Base-by-base conservation (phyloP, 495 filamentous ascomycete species). In the Aspergillus ostianus region DNA sequence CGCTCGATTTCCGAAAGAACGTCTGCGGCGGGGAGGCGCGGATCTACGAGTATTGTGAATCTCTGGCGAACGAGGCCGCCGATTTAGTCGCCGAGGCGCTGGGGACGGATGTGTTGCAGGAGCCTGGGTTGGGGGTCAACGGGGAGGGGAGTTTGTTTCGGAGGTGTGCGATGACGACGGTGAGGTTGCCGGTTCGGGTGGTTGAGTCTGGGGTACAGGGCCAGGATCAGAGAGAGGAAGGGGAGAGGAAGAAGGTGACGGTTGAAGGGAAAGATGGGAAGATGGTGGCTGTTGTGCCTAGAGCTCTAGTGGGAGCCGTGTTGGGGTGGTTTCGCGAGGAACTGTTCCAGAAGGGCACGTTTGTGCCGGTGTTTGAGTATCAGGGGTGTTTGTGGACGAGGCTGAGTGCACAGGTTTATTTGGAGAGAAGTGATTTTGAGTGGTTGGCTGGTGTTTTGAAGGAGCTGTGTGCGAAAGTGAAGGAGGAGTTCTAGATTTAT, bases 381-480 rank as follows among this genome's bases (percentile, higher is more conserved):
- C 76, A 71, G 3, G 81, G 80, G 2, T 72, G 72, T 27, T 78
- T 83, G 66, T 97, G 89, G 90, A 80, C 79, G 5, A 75, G 93
- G 29, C 63, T 96, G 44, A 91, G 87, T 68, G 91, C 80, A 13
- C 91, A 96, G 80, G 77, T 91, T 0, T 98, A 90, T 72, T 68
- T 96, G 44, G 90, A 91, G 41, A 66, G 84, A 55, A 78, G 77
- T 1, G 92, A 97, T 75, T 95, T 95, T 65, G 85, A 87, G 69
- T 90, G 85, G 84, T 80, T 80, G 19, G 91, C 76, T 0, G 60
- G 74, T 47, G 70, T 81, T 32, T 66, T 95, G 65, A 82, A 82
- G 67, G 77, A 81, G 44, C 57, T 94, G 29, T 88, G 85, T 66
- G 78, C 77, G 52, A 74, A 84, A 64, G 85, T 87, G 30, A 74